Conservation (phyloP, 2,329 filamentous ascomycete species). For the Coniochaeta hoffmannii region DNA sequence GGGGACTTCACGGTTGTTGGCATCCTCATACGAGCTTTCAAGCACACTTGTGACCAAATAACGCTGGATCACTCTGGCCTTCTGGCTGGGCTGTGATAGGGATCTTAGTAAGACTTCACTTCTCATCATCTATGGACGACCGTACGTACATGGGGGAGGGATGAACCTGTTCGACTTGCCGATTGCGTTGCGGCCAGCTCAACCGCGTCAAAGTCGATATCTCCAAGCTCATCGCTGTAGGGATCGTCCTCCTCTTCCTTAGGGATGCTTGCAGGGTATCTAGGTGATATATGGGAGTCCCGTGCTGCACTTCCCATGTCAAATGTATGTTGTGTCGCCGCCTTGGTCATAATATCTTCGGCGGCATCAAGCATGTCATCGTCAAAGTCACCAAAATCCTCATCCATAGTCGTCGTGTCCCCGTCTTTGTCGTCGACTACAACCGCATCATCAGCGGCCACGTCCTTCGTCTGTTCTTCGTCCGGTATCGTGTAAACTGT, state of each 20-base stretch:
- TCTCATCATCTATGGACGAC: slow-evolving; percentile 17
- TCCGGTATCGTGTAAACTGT: slow-evolving; percentile 25
- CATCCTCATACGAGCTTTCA: slow-evolving; percentile 59
- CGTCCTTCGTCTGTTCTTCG: slow-evolving; percentile 6
- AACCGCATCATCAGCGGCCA: slow-evolving; percentile 9
- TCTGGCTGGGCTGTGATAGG: slow-evolving; percentile 52
- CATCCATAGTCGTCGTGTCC: slow-evolving; percentile 20
- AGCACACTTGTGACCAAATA: slow-evolving; percentile 74
- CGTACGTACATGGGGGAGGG: slow-evolving; percentile 46
- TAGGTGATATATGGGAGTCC: slow-evolving; percentile 13
- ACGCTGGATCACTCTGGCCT: slow-evolving; percentile 72
- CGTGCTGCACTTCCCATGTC: slow-evolving; percentile 4
- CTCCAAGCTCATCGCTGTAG: slow-evolving; percentile 66
- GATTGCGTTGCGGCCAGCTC: slow-evolving; percentile 69
- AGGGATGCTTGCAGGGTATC: slow-evolving; percentile 27
- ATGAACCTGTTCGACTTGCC: slow-evolving; percentile 19
- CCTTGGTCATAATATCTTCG: slow-evolving; percentile 30
- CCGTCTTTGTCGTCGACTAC: neutral
- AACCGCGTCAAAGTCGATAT: slow-evolving; percentile 69
- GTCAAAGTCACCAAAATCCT: slow-evolving; percentile 62
- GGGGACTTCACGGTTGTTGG: slow-evolving; percentile 47
- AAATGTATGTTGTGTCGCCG: slow-evolving; percentile 20
- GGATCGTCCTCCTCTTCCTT: slow-evolving; percentile 29
- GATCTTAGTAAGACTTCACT: slow-evolving; percentile 51
- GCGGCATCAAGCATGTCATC: slow-evolving; percentile 50